These are phyloP conservation scores for Coix lacrymajobi DNA, from an alignment of 176 grass and related monocot species.

Conservation along the genomic window DNA sequence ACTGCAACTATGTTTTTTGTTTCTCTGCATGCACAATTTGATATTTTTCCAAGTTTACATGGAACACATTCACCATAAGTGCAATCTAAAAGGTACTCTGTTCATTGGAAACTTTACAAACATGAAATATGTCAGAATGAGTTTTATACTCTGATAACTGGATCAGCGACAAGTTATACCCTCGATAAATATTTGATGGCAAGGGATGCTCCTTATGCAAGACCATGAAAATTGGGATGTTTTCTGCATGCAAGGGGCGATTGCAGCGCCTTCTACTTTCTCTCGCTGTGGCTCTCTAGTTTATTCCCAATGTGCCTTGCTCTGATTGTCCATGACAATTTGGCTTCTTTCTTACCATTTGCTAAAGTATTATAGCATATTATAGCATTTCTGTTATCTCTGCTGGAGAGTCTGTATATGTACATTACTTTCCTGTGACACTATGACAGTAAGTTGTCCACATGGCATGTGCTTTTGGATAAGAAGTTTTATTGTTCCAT, in stretches of 20 bases:
- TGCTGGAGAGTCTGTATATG: background rate
- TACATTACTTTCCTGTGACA: no score
- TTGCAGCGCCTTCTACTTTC: background rate
- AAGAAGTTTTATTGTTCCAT: constrained; percentile 20
- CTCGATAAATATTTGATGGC: background rate
- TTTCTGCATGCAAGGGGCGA: background rate
- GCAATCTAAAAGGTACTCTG: background rate
- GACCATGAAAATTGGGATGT: background rate
- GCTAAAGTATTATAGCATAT: background rate
- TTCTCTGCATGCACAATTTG: background rate
- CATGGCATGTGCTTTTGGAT: background rate
- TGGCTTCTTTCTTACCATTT: background rate
- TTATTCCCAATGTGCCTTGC: background rate
- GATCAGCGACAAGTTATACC: background rate
- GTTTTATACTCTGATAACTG: background rate
- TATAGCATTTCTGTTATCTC: no score
- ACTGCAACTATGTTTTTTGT: background rate
- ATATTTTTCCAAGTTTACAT: background rate
- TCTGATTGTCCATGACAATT: background rate
- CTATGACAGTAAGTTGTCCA: constrained; percentile 3
- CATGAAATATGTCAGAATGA: background rate
- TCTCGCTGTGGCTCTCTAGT: background rate
- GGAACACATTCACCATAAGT: background rate
- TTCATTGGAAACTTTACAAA: background rate
- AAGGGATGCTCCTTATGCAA: constrained; percentile 5